Percentiles rank a stretch among this genome's conserved stretches.
Conservation (phyloP, 371 early-diverging fungal genomes). For the Funneliformis caledonium region DNA sequence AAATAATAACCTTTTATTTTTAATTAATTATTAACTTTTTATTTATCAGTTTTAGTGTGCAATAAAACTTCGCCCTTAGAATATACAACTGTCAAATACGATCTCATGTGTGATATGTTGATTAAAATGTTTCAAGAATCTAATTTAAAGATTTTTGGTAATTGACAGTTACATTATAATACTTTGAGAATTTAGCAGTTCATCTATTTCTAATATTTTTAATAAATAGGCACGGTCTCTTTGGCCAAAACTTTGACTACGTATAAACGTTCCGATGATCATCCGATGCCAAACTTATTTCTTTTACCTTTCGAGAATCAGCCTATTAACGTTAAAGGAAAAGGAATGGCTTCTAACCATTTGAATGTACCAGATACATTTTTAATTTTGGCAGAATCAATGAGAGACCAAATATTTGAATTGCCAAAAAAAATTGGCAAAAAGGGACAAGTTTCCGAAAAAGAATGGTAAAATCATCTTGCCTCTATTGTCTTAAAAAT, state of each 20-base stretch:
- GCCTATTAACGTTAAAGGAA: constrained; percentile 31
- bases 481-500: background rate
- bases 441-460: constrained; percentile 58
- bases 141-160: constrained; percentile 54
- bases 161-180: background rate
- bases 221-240: constrained; percentile 45
- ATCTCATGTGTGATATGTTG: constrained; percentile 42
- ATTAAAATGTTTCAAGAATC: constrained; percentile 48
- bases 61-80: constrained; percentile 52
- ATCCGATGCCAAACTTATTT: constrained; percentile 45
- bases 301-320: constrained; percentile 45
- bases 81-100: constrained; percentile 46
- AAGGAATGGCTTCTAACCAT: constrained; percentile 14
- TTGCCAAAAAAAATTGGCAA: constrained; percentile 54
- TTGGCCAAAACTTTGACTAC: constrained; percentile 45
- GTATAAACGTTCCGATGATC: constrained; percentile 33
- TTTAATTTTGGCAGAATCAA: constrained; percentile 43
- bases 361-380: constrained; percentile 47
- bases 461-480: constrained; percentile 51
- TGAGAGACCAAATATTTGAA: constrained; percentile 58
- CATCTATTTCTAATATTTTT: background rate
- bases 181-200: background rate
- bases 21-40: background rate
- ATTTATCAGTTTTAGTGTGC: constrained; percentile 51
- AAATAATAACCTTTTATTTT: background rate